Conservation (phyloP, 441 rosid genomes). For the Metrosideros polymorpha region DNA sequence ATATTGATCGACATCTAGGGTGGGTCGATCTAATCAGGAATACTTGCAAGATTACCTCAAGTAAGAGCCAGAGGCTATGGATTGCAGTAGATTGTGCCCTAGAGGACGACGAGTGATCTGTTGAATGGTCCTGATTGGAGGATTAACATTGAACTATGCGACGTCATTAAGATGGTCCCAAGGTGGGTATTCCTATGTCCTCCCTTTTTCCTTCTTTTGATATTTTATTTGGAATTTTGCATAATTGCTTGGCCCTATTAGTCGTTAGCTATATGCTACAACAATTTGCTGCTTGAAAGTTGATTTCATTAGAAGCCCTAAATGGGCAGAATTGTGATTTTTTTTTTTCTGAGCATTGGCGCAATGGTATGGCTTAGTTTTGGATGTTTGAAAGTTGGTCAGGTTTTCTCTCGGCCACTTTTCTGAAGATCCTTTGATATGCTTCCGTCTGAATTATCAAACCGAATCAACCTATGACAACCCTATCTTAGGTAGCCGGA, state of each 20-base stretch:
- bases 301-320: background rate
- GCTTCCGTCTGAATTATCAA: background rate
- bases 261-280: background rate
- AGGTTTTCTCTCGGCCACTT: background rate
- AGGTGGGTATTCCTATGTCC: slow-evolving; percentile 22
- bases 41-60: background rate
- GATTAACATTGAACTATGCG: slow-evolving; percentile 85
- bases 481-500: background rate
- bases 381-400: background rate
- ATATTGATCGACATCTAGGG: background rate
- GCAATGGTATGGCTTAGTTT: background rate
- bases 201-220: background rate
- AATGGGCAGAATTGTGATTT: background rate
- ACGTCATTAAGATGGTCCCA: slow-evolving; percentile 85
- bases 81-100: slow-evolving; percentile 78
- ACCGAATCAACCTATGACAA: background rate
- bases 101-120: slow-evolving; percentile 90
- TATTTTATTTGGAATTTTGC: background rate
- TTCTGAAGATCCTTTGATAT: background rate
- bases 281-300: background rate
- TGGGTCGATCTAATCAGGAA: background rate
- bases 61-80: slow-evolving; percentile 36
- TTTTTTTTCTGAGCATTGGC: background rate
- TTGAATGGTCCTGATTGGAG: slow-evolving; percentile 97
- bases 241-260: background rate